These are phyloP conservation scores for Penicillium parvum DNA, from an alignment of 495 filamentous ascomycete genomes.

Conservation along the genomic window DNA sequence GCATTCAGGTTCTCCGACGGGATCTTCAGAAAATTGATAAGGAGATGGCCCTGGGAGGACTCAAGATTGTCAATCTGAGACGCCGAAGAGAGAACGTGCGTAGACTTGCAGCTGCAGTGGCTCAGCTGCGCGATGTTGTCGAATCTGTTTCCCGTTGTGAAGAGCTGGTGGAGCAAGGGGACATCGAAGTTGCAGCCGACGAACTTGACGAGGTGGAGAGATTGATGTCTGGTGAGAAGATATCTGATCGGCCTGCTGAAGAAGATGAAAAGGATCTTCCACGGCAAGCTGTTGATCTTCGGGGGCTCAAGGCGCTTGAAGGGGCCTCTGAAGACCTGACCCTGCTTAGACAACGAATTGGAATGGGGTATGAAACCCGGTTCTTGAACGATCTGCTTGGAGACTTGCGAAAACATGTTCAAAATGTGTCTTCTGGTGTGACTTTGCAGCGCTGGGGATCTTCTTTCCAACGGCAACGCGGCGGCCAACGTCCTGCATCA, in stretches of 20 bases:
- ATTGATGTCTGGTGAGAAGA: conserved; percentile 65
- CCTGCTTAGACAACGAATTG: conserved; percentile 71
- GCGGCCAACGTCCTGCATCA: conserved; percentile 59
- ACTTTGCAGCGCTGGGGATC: conserved; percentile 75
- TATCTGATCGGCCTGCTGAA: conserved; percentile 22
- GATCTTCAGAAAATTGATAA: conserved; percentile 77
- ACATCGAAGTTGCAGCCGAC: conserved; percentile 73
- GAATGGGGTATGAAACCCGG: conserved; percentile 76
- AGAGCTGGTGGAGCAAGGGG: conserved; percentile 70
- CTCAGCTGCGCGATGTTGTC: conserved; percentile 75
- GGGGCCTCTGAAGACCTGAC: conserved; percentile 73
- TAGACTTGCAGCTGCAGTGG: conserved; percentile 74
- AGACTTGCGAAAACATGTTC: conserved; percentile 80
- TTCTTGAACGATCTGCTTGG: conserved; percentile 74
- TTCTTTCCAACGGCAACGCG: conserved; percentile 59
- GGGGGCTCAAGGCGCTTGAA: conserved; percentile 73
- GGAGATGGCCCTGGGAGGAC: conserved; percentile 79
- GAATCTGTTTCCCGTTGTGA: conserved; percentile 74
- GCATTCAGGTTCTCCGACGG: conserved; percentile 74
- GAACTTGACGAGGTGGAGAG: conserved; percentile 71
- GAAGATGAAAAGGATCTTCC: conserved; percentile 21
- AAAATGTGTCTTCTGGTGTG: conserved; percentile 61
- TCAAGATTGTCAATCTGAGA: conserved; percentile 80
- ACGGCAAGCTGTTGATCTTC: conserved; percentile 57
- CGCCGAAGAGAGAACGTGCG: conserved; percentile 79